These are phyloP conservation scores for Aspergillus panamensis DNA, from an alignment of 495 filamentous ascomycete species.

Conservation along the genomic window DNA sequence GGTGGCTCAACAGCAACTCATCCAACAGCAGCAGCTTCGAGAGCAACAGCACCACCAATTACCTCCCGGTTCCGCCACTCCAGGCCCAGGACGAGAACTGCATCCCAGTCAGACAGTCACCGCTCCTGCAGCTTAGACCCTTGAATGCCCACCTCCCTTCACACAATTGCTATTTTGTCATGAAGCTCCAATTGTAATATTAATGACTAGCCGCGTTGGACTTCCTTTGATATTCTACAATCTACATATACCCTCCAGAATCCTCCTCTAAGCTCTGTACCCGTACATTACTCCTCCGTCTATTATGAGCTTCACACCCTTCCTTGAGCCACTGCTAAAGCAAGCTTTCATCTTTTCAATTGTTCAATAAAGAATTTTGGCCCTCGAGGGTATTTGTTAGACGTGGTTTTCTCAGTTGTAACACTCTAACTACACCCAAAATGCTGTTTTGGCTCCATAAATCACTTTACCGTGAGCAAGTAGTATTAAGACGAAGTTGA, in stretches of 20 bases:
- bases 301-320: neutral
- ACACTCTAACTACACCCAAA: neutral
- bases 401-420: neutral
- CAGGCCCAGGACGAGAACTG: constrained; percentile 38
- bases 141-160: neutral
- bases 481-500: too few species aligned
- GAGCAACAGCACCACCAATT: constrained; percentile 38
- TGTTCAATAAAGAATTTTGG: too few species aligned
- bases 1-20: constrained; percentile 45
- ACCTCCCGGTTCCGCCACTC: constrained; percentile 39
- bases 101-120: constrained; percentile 21
- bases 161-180: constrained; percentile 2
- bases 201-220: neutral
- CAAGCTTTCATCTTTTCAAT: too few species aligned
- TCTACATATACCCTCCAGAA: constrained; percentile 19
- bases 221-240: constrained; percentile 5
- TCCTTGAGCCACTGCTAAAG: neutral
- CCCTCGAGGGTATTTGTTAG: too few species aligned
- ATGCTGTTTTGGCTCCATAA: neutral
- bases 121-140: constrained; percentile 32
- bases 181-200: constrained; percentile 1
- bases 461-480: too few species aligned
- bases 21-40: constrained; percentile 43
- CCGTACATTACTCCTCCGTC: constrained; percentile 4
- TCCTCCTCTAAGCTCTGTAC: constrained; percentile 1